A percentile compares a stretch with the other conserved stretches of the same genome.
Evolutionary conservation across 1,284 basidiomycete species (phyloP).

Genomic region (Meira nashicola): DNA sequence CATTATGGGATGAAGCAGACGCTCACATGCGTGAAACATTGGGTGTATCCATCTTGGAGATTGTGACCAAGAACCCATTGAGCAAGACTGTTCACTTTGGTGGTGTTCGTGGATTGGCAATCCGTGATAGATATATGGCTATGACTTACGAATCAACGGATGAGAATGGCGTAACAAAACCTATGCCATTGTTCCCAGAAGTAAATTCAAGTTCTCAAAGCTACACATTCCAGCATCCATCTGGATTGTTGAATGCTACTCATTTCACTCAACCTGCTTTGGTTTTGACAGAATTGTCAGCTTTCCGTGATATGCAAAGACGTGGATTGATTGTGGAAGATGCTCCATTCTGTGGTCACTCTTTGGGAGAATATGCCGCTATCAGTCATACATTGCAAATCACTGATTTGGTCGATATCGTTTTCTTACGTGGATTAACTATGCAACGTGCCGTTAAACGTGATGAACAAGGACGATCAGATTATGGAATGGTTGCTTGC

Average conservation of each 20-base stretch:
- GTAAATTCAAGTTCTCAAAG: slow-evolving; percentile 38
- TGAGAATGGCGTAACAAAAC: slow-evolving; percentile 65
- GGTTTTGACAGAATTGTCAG: slow-evolving; percentile 93
- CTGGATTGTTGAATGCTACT: slow-evolving; percentile 90
- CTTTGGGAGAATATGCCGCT: slow-evolving; percentile 95
- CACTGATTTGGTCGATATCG: slow-evolving; percentile 92
- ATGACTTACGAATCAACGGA: slow-evolving; percentile 89
- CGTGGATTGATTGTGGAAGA: slow-evolving; percentile 84
- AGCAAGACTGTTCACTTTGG: slow-evolving; percentile 91
- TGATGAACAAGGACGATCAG: slow-evolving; percentile 82
- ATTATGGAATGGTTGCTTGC: slow-evolving; percentile 98
- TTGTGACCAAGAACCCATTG: slow-evolving; percentile 55
- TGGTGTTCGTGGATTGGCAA: slow-evolving; percentile 95
- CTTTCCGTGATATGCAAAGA: slow-evolving; percentile 94
- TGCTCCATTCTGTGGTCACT: slow-evolving; percentile 94
- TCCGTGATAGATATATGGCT: slow-evolving; percentile 96
- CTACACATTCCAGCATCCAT: slow-evolving; percentile 95
- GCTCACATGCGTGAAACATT: slow-evolving; percentile 83
- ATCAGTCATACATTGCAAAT: slow-evolving; percentile 92
- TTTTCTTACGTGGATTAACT: slow-evolving; percentile 98
- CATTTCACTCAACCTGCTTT: slow-evolving; percentile 94
- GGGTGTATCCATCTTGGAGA: slow-evolving; percentile 96
- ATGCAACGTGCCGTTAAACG: slow-evolving; percentile 67
- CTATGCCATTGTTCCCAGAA: slow-evolving; percentile 47
- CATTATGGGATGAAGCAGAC: slow-evolving; percentile 96